These are phyloP conservation scores for Mentha longifolia DNA, from an alignment of 257 asterid species.

Conservation along the genomic window DNA sequence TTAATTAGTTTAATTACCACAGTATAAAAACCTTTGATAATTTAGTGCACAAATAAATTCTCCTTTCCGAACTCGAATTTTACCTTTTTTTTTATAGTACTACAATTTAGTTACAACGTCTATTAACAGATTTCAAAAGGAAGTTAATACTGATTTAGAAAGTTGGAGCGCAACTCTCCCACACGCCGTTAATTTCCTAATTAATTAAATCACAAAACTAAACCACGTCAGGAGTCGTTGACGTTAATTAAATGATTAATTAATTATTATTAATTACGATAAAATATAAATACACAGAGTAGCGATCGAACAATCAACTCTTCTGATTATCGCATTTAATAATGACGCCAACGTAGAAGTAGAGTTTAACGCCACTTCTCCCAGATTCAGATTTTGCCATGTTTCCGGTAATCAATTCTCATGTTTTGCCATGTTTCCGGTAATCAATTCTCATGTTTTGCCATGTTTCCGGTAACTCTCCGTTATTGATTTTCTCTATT, in stretches of 20 bases:
- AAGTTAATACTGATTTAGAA: neutral
- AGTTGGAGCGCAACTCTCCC: neutral
- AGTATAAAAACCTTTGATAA: neutral
- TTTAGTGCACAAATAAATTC: neutral
- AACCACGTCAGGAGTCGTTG: conserved; percentile 29
- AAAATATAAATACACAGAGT: neutral
- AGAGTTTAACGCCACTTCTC: conserved; percentile 42
- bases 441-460: conserved; percentile 38
- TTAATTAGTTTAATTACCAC: neutral
- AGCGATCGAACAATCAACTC: conserved; percentile 20
- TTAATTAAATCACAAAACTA: neutral
- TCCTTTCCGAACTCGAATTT: neutral
- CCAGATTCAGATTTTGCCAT: conserved; percentile 51
- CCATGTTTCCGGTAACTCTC: conserved; percentile 39
- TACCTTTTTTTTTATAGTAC: neutral
- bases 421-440: conserved; percentile 43
- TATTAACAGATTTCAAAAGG: neutral
- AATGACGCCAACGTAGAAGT: conserved; percentile 38
- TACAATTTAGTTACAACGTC: neutral
- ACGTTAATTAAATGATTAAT: conserved; percentile 17
- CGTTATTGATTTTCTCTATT: neutral
- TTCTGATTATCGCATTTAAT: conserved; percentile 28
- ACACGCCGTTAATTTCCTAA: neutral
- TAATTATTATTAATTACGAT: neutral
- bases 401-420: conserved; percentile 32